Evolutionary conservation across 2,329 filamentous ascomycete genomes (phyloP).

Genomic region (Coniochaeta sp.): DNA sequence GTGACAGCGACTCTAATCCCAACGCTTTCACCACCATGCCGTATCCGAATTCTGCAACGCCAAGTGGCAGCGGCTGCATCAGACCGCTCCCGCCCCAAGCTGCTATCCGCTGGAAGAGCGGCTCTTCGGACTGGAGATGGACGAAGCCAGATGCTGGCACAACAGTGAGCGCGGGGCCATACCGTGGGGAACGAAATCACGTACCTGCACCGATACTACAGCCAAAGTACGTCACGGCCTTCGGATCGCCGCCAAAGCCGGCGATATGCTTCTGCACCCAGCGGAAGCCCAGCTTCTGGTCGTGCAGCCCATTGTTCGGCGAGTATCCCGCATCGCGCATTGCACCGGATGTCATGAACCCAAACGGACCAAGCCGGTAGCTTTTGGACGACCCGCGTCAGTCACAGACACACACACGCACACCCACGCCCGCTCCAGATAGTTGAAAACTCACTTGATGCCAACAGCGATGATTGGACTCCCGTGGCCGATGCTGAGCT

Average conservation of each 20-base stretch:
- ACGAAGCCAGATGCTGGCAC: constrained; percentile 2
- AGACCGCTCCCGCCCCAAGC: constrained; percentile 2
- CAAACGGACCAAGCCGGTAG: constrained; percentile 36
- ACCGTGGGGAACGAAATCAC: constrained; percentile 5
- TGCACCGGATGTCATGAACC: constrained; percentile 40
- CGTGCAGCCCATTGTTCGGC: constrained; percentile 34
- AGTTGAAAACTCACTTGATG: constrained; percentile 30
- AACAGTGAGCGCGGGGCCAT: background rate
- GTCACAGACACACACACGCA: no score
- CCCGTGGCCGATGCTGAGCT: constrained; percentile 30
- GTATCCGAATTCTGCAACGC: background rate
- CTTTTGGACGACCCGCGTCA: constrained; percentile 14
- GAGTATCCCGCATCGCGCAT: constrained; percentile 34
- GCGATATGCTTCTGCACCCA: constrained; percentile 24
- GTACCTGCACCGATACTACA: constrained; percentile 39
- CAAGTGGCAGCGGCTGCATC: constrained; percentile 2
- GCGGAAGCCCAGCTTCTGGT: constrained; percentile 23
- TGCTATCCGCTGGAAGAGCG: constrained; percentile 1
- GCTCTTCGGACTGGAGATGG: constrained; percentile 2
- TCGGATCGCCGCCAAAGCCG: constrained; percentile 25
- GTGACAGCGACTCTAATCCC: background rate
- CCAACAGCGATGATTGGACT: constrained; percentile 37
- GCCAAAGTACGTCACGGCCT: constrained; percentile 27
- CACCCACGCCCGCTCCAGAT: background rate
- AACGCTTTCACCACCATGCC: background rate